These are phyloP conservation scores for Rhytidhysteron rufulum DNA, from an alignment of 2,329 filamentous ascomycete species.

Conservation along the genomic window DNA sequence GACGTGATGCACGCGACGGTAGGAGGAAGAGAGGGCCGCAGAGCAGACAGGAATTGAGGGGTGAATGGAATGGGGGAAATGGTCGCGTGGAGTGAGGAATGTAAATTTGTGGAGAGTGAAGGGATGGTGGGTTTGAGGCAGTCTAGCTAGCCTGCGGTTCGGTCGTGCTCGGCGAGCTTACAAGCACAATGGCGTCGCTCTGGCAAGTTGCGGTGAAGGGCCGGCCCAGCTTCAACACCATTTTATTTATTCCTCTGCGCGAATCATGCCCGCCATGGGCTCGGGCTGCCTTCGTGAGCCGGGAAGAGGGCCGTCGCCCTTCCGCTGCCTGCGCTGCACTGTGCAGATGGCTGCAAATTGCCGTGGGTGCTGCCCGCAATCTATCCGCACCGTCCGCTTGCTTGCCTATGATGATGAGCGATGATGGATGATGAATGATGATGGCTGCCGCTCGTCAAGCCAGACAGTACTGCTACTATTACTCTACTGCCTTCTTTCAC, in stretches of 20 bases:
- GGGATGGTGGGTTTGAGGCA: not conserved
- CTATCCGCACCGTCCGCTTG: no score
- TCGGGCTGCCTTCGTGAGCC: not conserved
- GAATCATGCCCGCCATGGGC: not conserved
- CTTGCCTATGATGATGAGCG: no score
- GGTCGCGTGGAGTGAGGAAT: slow-evolving; percentile 2
- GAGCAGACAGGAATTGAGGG: not conserved
- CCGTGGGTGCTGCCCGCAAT: no score
- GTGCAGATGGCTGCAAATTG: no score
- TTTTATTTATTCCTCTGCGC: not conserved
- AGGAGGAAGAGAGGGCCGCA: not conserved
- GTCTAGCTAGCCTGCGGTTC: not conserved
- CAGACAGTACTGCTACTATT: not conserved
- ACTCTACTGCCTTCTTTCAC: not conserved
- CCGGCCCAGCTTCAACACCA: not conserved
- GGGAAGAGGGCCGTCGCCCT: not conserved
- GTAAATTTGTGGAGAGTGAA: not conserved
- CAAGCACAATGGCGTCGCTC: not conserved
- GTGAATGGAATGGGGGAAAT: slow-evolving; percentile 1
- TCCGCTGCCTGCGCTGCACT: not conserved
- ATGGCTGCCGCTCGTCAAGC: not conserved
- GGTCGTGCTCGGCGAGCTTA: not conserved
- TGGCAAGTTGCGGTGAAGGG: not conserved
- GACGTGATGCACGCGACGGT: not conserved
- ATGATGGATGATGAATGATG: no score